phyloP scores from a whole-genome alignment of 1,284 basidiomycete genomes.

The Cutaneotrichosporon sp. region DNA sequence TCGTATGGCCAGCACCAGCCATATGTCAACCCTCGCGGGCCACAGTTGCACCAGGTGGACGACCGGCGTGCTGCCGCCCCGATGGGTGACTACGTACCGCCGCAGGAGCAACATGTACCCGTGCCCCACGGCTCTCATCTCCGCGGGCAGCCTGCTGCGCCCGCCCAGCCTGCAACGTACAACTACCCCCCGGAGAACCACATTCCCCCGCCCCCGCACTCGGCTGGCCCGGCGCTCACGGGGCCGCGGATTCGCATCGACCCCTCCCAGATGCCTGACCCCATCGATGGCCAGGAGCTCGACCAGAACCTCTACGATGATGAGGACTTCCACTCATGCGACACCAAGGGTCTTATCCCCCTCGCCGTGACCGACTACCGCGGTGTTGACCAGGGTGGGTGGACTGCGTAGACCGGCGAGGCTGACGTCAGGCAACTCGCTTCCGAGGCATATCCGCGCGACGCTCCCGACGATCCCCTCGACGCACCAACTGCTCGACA shows the following conservation, averaged over 20 bases:
- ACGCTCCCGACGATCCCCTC: constrained; percentile 74
- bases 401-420: not conserved
- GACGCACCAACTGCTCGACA: constrained; percentile 73
- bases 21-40: constrained; percentile 22
- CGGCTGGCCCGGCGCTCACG: constrained; percentile 66
- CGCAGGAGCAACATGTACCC: constrained; percentile 20
- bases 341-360: constrained; percentile 72
- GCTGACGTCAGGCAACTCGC: constrained; percentile 61
- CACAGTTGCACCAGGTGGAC: constrained; percentile 36
- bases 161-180: constrained; percentile 17
- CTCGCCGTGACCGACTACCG: constrained; percentile 83
- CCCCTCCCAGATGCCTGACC: constrained; percentile 86
- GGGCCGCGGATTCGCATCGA: constrained; percentile 78
- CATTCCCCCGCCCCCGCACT: constrained; percentile 78
- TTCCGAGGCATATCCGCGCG: constrained; percentile 65
- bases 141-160: constrained; percentile 24
- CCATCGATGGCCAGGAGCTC: constrained; percentile 75
- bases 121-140: constrained; percentile 9
- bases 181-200: constrained; percentile 40
- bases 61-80: constrained; percentile 31
- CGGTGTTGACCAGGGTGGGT: constrained; percentile 85
- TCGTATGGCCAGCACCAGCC: constrained; percentile 19
- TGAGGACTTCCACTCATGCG: constrained; percentile 71
- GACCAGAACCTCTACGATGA: constrained; percentile 82
- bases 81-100: constrained; percentile 35